phyloP scores from a whole-genome alignment of 2,329 filamentous ascomycete species.

The Sporothrix schenckii region DNA sequence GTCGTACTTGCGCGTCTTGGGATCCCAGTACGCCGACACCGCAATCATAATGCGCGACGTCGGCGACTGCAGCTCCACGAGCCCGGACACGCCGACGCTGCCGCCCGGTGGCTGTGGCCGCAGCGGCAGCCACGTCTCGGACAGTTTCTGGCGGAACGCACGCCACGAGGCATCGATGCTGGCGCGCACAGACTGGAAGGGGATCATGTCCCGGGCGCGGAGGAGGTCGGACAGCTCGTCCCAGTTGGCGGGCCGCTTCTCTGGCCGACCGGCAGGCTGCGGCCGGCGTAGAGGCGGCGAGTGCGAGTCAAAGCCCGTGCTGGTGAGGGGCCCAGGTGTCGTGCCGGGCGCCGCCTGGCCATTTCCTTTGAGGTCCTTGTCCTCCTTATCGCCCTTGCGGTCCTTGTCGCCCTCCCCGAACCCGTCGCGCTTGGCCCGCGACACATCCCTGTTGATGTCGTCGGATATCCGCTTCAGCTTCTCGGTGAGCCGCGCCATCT shows the following conservation, averaged over 20 bases:
- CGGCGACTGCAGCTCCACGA: slow-evolving; percentile 57
- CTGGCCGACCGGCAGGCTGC: neutral
- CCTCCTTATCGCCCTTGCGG: neutral
- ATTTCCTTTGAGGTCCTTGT: neutral
- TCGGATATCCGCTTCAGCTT: slow-evolving; percentile 43
- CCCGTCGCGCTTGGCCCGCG: neutral
- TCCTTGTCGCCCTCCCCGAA: neutral
- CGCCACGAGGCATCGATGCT: slow-evolving; percentile 44
- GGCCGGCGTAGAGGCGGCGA: neutral
- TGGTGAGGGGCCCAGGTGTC: too few species aligned
- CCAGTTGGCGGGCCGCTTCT: neutral
- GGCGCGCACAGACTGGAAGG: slow-evolving; percentile 35
- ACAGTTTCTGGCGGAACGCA: slow-evolving; percentile 45
- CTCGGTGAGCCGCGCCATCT: slow-evolving; percentile 38
- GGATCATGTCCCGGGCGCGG: slow-evolving; percentile 35
- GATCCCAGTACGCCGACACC: slow-evolving; percentile 59
- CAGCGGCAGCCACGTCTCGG: slow-evolving; percentile 53
- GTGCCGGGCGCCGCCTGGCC: slow-evolving; percentile 24
- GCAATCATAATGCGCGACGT: slow-evolving; percentile 55
- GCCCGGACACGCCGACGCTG: slow-evolving; percentile 56
- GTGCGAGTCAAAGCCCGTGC: too few species aligned
- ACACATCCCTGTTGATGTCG: slow-evolving; percentile 36
- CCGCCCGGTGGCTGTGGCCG: slow-evolving; percentile 53
- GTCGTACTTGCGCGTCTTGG: slow-evolving; percentile 55
- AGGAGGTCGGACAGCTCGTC: neutral